phyloP scores from a whole-genome alignment of 176 grass and related monocot species.

The Urochloa ruziziensis region DNA sequence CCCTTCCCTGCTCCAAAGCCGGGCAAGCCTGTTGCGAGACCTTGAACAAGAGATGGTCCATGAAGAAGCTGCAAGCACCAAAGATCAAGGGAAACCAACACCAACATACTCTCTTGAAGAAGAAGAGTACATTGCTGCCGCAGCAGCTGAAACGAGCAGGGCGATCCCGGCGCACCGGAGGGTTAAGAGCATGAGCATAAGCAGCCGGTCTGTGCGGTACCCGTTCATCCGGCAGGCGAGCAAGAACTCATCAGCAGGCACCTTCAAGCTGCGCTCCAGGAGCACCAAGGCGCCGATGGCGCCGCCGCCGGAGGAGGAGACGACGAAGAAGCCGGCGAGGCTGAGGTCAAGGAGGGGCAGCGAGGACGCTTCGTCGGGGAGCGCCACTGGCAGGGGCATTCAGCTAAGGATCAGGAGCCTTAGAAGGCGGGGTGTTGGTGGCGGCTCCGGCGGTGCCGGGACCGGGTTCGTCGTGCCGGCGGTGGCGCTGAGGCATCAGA shows the following conservation, averaged over 20 bases:
- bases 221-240: constrained; percentile 38
- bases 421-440: constrained; percentile 35
- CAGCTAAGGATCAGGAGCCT: constrained; percentile 59
- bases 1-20: not conserved
- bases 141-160: not conserved
- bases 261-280: constrained; percentile 49
- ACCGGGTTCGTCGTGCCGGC: constrained; percentile 35
- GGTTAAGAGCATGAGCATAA: constrained; percentile 22
- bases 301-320: constrained; percentile 6
- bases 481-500: constrained; percentile 52
- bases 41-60: not conserved
- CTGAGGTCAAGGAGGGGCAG: constrained; percentile 43
- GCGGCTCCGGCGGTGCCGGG: not conserved
- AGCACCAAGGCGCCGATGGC: constrained; percentile 24
- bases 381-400: not conserved
- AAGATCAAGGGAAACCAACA: not conserved
- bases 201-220: constrained; percentile 20
- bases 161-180: constrained; percentile 24
- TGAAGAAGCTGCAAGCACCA: not conserved
- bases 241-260: not conserved
- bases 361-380: not conserved
- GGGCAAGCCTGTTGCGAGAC: constrained; percentile 6
- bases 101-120: constrained; percentile 12
- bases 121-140: constrained; percentile 12
- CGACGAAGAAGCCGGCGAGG: constrained; percentile 12